phyloP scores from a whole-genome alignment of 2,329 filamentous ascomycete genomes.

The Fusarium papillatum region DNA sequence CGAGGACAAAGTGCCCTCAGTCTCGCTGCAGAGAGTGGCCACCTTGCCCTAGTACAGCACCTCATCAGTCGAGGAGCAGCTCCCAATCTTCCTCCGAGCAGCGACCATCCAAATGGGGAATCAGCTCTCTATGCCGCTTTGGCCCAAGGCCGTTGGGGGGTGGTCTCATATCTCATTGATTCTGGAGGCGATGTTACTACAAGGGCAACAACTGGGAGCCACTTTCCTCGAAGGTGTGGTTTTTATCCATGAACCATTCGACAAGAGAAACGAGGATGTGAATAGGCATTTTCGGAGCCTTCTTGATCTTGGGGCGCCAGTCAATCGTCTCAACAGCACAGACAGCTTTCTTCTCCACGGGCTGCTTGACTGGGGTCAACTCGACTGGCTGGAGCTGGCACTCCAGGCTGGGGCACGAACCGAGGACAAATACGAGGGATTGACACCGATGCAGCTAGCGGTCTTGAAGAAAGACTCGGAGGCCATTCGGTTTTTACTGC shows the following conservation, averaged over 20 bases:
- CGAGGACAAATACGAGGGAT: background rate
- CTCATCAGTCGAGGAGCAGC: background rate
- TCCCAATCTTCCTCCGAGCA: background rate
- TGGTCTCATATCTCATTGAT: background rate
- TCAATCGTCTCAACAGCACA: background rate
- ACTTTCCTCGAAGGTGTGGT: background rate
- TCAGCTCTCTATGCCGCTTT: background rate
- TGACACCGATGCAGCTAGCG: background rate
- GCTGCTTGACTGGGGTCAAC: accelerated
- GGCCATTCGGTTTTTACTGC: background rate
- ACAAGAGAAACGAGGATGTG: accelerated
- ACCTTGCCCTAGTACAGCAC: background rate
- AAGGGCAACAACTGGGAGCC: background rate
- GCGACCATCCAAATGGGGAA: background rate
- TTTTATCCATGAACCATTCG: too few species aligned
- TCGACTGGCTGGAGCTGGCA: background rate
- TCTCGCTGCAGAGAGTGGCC: background rate
- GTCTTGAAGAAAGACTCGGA: background rate
- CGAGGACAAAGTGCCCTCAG: background rate
- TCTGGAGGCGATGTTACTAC: background rate
- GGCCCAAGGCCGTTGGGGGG: accelerated
- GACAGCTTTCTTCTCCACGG: background rate
- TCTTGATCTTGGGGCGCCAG: background rate
- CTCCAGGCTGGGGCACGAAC: background rate
- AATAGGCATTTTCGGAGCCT: background rate